These are phyloP conservation scores for Schizophyllum commune DNA, from an alignment of 1,284 basidiomycete species.

Conservation along the genomic window DNA sequence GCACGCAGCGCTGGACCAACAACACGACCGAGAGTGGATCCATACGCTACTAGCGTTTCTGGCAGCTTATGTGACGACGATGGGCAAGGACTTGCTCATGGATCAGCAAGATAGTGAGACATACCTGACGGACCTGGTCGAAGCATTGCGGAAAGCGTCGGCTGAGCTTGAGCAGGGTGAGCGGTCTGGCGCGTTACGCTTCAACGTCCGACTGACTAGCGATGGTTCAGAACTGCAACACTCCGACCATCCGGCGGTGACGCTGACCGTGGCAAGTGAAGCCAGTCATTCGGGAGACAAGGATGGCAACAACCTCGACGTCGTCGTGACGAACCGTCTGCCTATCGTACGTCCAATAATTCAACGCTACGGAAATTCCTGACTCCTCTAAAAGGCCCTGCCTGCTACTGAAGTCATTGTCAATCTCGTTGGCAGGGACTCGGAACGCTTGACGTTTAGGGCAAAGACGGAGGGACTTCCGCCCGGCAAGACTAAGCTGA, in stretches of 20 bases:
- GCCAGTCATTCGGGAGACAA: conserved; percentile 44
- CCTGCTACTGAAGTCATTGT: conserved; percentile 44
- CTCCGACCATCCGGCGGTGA: conserved; percentile 60
- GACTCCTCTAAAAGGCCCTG: conserved; percentile 30
- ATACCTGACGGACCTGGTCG: conserved; percentile 49
- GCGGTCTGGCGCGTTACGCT: conserved; percentile 1
- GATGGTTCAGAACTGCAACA: conserved; percentile 48
- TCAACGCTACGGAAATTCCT: conserved; percentile 4
- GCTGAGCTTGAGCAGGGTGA: conserved; percentile 51
- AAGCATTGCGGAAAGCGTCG: conserved; percentile 40
- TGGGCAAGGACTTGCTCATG: conserved; percentile 43
- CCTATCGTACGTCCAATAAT: conserved; percentile 49
- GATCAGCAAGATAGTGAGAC: conserved; percentile 39
- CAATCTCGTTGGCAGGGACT: conserved; percentile 47
- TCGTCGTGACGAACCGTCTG: conserved; percentile 53
- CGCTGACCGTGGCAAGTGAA: conserved; percentile 36
- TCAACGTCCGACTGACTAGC: conserved; percentile 1
- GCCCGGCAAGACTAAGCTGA: conserved; percentile 48
- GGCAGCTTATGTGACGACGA: conserved; percentile 52
- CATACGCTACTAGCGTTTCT: conserved; percentile 63
- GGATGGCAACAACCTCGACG: conserved; percentile 59
- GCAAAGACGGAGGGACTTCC: conserved; percentile 28
- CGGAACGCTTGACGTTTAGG: conserved; percentile 45
- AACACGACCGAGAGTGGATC: conserved; percentile 68
- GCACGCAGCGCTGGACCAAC: conserved; percentile 44